Percentiles rank a stretch among this genome's conserved stretches.
These are phyloP conservation scores for Alternaria sp. DNA, from an alignment of 2,329 filamentous ascomycete species.

Conservation along the genomic window DNA sequence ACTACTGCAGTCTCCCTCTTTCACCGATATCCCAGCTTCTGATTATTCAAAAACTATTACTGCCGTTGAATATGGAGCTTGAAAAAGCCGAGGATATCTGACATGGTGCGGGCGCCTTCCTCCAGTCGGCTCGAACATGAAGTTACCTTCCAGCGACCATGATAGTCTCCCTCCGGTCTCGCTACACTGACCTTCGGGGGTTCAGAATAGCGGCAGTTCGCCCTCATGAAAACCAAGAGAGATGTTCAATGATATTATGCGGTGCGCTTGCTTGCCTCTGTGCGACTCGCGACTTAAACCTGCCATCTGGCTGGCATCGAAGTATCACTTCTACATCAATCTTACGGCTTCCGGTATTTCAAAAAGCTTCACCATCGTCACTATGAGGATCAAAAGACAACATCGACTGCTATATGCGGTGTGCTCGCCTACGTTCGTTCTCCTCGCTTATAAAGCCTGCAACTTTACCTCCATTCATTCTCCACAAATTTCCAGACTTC, in stretches of 20 bases:
- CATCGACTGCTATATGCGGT: background rate
- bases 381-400: background rate
- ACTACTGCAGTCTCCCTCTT: background rate
- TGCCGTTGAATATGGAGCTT: too few relatives aligned
- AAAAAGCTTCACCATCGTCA: background rate
- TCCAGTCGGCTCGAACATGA: accelerated
- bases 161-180: background rate
- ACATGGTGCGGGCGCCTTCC: background rate
- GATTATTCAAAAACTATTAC: too few relatives aligned
- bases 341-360: background rate
- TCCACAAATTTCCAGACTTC: too few relatives aligned
- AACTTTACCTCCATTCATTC: too few relatives aligned
- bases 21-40: background rate
- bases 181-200: too few relatives aligned
- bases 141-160: background rate
- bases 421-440: too few relatives aligned
- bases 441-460: too few relatives aligned
- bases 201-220: background rate
- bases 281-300: background rate
- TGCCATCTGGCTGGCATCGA: background rate
- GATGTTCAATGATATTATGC: background rate
- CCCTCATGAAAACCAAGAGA: background rate
- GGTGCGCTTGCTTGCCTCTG: background rate
- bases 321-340: background rate
- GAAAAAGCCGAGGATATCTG: too few relatives aligned